Evolutionary conservation across 352 stramenopile genomes (phyloP).

Genomic region (Pythium aquatile): DNA sequence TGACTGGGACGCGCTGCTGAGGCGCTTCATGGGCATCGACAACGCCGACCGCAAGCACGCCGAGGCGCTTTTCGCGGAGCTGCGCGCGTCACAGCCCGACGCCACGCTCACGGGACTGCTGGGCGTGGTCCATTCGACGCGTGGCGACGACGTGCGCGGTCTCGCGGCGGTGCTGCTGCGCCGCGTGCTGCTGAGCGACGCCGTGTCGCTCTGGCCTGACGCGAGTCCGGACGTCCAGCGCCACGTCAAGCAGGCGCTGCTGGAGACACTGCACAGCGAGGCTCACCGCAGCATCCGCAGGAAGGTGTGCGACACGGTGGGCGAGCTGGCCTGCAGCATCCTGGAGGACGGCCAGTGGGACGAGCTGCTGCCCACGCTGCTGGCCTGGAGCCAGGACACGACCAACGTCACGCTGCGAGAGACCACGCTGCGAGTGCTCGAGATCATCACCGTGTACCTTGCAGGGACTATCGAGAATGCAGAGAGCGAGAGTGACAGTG

Average conservation of each 20-base stretch:
- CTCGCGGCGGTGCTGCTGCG: conserved; percentile 74
- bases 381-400: conserved; percentile 54
- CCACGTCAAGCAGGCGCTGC: conserved; percentile 58
- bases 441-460: conserved; percentile 82
- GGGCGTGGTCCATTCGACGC: conserved; percentile 52
- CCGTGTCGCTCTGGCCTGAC: conserved; percentile 73
- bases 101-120: conserved; percentile 55
- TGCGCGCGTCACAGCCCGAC: conserved; percentile 58
- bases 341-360: conserved; percentile 82
- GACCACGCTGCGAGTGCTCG: conserved; percentile 66
- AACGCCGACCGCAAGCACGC: conserved; percentile 69
- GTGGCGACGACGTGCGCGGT: conserved; percentile 64
- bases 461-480: conserved; percentile 48
- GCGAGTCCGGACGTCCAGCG: conserved; percentile 44
- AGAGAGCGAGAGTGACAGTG: conserved; percentile 22
- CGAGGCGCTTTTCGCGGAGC: conserved; percentile 55
- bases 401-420: conserved; percentile 58
- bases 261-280: conserved; percentile 60
- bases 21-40: conserved; percentile 68
- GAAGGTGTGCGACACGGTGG: conserved; percentile 83
- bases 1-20: conserved; percentile 70
- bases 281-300: conserved; percentile 74
- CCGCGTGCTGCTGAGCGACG: conserved; percentile 72
- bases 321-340: conserved; percentile 75
- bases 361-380: conserved; percentile 61